phyloP scores from a whole-genome alignment of 495 filamentous ascomycete species.

The Hypoxylon fuscum region DNA sequence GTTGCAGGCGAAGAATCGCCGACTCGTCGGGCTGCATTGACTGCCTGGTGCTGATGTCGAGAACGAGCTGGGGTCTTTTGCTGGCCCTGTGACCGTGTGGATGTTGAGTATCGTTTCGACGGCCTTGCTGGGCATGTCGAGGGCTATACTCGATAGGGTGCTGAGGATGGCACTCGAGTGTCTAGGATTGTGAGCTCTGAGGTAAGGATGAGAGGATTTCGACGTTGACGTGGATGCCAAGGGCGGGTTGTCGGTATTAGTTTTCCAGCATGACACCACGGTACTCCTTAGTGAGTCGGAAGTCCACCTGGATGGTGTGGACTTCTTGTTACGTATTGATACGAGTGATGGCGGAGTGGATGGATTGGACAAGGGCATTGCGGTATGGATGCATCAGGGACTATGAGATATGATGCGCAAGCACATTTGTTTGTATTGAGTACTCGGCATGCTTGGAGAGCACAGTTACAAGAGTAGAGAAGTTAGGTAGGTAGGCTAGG shows the following conservation, averaged over 20 bases:
- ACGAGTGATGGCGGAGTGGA: too few relatives aligned
- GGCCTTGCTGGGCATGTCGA: conserved; percentile 1
- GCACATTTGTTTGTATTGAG: too few relatives aligned
- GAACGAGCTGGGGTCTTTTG: neutral
- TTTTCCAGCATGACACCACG: too few relatives aligned
- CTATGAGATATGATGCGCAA: too few relatives aligned
- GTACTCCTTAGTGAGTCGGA: too few relatives aligned
- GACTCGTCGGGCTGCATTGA: conserved; percentile 46
- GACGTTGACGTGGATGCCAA: neutral
- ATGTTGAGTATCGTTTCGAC: conserved; percentile 8
- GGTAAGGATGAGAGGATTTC: neutral
- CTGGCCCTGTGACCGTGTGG: conserved; percentile 20
- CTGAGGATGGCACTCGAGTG: neutral
- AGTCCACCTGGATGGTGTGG: too few relatives aligned
- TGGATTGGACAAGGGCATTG: too few relatives aligned
- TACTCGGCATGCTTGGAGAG: too few relatives aligned
- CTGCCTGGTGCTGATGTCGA: conserved; percentile 23
- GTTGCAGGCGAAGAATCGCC: conserved; percentile 68
- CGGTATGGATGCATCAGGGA: too few relatives aligned
- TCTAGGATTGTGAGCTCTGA: neutral
- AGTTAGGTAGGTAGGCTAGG: too few relatives aligned
- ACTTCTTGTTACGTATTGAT: neutral
- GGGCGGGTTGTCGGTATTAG: too few relatives aligned
- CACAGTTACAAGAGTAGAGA: too few relatives aligned
- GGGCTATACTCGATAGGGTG: neutral